Evolutionary conservation across 2,329 filamentous ascomycete species (phyloP), one percentile per base, ranked within the genome.

Genomic region (Arthrobotrys megalospora): DNA sequence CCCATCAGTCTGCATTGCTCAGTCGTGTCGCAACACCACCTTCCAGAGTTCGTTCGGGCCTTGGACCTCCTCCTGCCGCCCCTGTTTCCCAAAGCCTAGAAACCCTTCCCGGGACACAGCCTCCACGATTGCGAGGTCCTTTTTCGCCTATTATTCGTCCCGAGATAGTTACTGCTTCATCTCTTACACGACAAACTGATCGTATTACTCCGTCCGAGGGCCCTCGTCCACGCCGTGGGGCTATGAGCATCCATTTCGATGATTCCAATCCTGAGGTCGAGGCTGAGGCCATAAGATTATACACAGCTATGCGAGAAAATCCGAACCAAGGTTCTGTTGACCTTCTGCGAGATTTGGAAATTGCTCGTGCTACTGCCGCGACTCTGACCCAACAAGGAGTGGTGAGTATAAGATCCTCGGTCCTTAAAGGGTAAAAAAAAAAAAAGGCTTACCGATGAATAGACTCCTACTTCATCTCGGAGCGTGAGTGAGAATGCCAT

Each of bases 221-320:
- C 8, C 2, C 19, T 28, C 55, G 55, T 28, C 21, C 36, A 10
- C 55, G 55, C 19, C 55, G 55, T 14, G 55, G 36, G 11, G 55
- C 55, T 7, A 60, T 43, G 55, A 43, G 36, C 36, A 43, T 60
- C 6, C 34, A 60, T 60, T 60, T 43, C 12, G 19, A 43, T n/a
- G 36, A 43, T 16, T n/a, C 55, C 8, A 36, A 28, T 28, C 12
- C 6, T 19, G 1, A 2, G 4, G 24, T 5, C 24, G 36, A 28
- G 1, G 1, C 16, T 16, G 55, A 28, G 14, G 6, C 36, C 4
- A 16, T 3, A 41, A n/a, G 34, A 24, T 28, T 28, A 4, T 28
- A 43, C 21, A 7, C 55, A 6, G 5, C 36, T 41, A 60, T 60
- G 55, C 34, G 24, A 24, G 36, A 19, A 12, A 60, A 16, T 11